Evolutionary conservation across 345 rosid genomes (phyloP).

Genomic region (Corchorus capsularis): DNA sequence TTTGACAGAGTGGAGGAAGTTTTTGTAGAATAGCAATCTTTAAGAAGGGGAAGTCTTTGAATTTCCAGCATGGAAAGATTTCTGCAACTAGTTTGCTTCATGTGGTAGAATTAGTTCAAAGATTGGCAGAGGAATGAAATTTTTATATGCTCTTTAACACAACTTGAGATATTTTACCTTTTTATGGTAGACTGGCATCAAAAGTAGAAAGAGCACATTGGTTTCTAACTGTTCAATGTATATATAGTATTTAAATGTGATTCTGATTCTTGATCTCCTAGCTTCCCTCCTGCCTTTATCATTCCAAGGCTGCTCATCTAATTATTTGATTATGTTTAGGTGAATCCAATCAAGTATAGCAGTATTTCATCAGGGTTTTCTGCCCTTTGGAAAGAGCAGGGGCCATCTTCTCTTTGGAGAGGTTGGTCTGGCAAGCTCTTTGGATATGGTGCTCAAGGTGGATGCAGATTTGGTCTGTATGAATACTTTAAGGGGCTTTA

Average conservation of each 20-base stretch:
- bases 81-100: neutral
- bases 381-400: slow-evolving; percentile 64
- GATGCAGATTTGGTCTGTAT: slow-evolving; percentile 67
- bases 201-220: neutral
- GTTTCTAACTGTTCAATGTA: neutral
- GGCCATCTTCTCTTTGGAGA: slow-evolving; percentile 68
- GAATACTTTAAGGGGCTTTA: slow-evolving; percentile 70
- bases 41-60: neutral
- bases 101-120: slow-evolving; percentile 7
- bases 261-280: neutral
- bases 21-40: neutral
- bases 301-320: neutral
- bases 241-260: neutral
- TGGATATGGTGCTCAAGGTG: slow-evolving; percentile 72
- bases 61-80: neutral
- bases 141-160: neutral
- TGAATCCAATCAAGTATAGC: slow-evolving; percentile 58
- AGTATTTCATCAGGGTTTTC: slow-evolving; percentile 56
- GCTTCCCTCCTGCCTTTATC: neutral
- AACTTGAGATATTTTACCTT: neutral
- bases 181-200: neutral
- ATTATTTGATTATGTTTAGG: slow-evolving; percentile 31
- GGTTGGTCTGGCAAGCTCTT: slow-evolving; percentile 67
- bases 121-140: neutral
- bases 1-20: neutral